Base-by-base conservation (phyloP, 192 early-diverging fungal species). In the Coemansia sp. region DNA sequence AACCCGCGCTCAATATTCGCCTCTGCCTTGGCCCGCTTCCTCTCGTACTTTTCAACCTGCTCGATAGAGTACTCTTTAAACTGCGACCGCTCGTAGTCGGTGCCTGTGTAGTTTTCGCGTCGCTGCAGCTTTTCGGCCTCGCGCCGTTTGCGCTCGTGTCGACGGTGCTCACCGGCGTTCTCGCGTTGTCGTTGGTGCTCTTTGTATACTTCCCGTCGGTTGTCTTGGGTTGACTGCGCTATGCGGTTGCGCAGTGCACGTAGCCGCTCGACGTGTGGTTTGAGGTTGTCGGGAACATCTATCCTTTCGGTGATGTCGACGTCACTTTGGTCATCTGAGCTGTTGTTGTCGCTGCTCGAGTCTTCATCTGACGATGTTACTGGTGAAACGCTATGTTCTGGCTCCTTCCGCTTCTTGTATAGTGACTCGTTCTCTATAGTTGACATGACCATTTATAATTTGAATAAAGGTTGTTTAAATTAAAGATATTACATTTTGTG, bases 1-100 rank as follows among this genome's bases (percentile, higher is more conserved):
- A 97, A 97, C 22, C 87, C 91, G 42, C 80, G 82, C 34, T 96
- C 90, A 30, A 73, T 34, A 33, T 73, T 73, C 0, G 53, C 66
- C 15, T 67, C 83, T 12, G 78, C 64, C 59, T 80, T 62, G 14
- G 61, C 80, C 55, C 90, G 87, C 61, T 86, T 84, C 25, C 83
- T 82, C 74, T 91, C 78, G 62, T 91, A 93, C 23, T 74, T 78
- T 61, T 94, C 91, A 0, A 95, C 93, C 14, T 83, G 82, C 54
- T 95, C 92, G 10, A 87, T 86, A 15, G 92, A 89, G 60, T 94
- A 97, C 15, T 86, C 80, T 87, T 90, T 85, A 45, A 87, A 89
- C 52, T 87, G 81, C 3, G 82, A 78, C 33, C 96, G 83, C 61
- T 95, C 93, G 58, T 89, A 93, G 61, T 97, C 94, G 17, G 82